Conservation (phyloP, 106 monocot species). For the Allium sativum region DNA sequence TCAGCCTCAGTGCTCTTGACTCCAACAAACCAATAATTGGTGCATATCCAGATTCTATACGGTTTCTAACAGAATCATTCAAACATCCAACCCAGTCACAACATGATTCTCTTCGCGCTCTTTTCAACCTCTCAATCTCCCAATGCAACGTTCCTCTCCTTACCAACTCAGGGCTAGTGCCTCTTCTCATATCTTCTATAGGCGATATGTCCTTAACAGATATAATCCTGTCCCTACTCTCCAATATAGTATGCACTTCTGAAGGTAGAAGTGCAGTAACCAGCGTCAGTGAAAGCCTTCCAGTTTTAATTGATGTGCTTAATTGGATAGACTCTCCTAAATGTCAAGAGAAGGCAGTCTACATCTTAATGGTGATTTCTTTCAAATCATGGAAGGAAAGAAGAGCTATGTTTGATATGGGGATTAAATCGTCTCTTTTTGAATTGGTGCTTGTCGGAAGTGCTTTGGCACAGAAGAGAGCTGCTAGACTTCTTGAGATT, state of each 20-base stretch:
- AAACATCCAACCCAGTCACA: slow-evolving; percentile 7
- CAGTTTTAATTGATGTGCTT: slow-evolving; percentile 58
- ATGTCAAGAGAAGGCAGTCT: slow-evolving; percentile 79
- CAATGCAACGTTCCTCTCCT: slow-evolving; percentile 30
- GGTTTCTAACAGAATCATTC: slow-evolving; percentile 50
- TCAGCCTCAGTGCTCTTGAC: slow-evolving; percentile 72
- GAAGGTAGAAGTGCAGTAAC: slow-evolving; percentile 43
- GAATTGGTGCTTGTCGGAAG: slow-evolving; percentile 73
- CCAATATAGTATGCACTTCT: slow-evolving; percentile 38
- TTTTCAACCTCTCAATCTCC: slow-evolving; percentile 76
- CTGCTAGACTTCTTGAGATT: slow-evolving; percentile 56
- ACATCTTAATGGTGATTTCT: slow-evolving; percentile 71
- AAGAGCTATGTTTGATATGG: slow-evolving; percentile 46
- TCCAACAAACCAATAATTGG: slow-evolving; percentile 75
- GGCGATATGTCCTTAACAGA: slow-evolving; percentile 26
- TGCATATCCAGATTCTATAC: slow-evolving; percentile 37
- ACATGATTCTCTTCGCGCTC: slow-evolving; percentile 64
- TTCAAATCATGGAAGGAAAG: slow-evolving; percentile 29
- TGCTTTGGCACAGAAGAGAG: slow-evolving; percentile 69
- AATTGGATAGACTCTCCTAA: slow-evolving; percentile 56
- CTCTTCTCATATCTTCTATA: slow-evolving; percentile 26
- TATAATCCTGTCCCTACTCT: slow-evolving; percentile 42
- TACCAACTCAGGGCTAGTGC: slow-evolving; percentile 30
- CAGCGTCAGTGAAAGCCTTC: slow-evolving; percentile 21
- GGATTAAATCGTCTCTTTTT: slow-evolving; percentile 41